Percentiles rank a stretch among this genome's conserved stretches.
phyloP scores from a whole-genome alignment of 495 filamentous ascomycete species.

The Penicillium chermesinum region DNA sequence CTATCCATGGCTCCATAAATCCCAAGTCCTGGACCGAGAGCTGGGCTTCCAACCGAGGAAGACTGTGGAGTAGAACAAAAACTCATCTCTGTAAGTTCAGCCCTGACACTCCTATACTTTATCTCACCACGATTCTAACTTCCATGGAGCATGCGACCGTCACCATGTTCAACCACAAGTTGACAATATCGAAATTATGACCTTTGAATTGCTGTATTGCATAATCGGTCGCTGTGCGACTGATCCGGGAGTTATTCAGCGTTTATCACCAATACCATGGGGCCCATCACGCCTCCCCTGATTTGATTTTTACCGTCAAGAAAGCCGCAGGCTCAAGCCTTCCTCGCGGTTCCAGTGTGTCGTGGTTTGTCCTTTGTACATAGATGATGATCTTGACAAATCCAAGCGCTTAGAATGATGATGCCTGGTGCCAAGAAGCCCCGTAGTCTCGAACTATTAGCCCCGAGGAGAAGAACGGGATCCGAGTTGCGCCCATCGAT shows the following conservation, averaged over 20 bases:
- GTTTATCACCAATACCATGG: not conserved
- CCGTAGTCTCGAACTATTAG: not conserved
- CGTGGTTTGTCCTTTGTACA: no score
- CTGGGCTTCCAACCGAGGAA: conserved; percentile 4
- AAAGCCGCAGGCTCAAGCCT: no score
- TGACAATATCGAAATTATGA: not conserved
- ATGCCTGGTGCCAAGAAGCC: conserved; percentile 1
- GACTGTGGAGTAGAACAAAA: not conserved
- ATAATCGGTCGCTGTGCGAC: not conserved
- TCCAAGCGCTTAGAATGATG: not conserved
- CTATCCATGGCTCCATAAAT: conserved; percentile 29
- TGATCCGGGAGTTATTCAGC: not conserved
- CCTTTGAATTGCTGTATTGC: not conserved
- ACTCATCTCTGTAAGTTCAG: no score
- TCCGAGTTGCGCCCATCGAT: no score
- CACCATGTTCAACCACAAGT: no score
- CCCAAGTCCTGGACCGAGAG: conserved; percentile 9
- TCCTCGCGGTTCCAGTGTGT: no score
- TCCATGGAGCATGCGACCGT: no score
- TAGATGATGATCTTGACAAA: no score
- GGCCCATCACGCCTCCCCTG: no score
- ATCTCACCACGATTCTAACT: no score
- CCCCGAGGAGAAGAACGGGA: not conserved
- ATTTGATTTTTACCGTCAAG: no score
- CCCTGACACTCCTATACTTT: no score